Evolutionary conservation across 208 protist species (phyloP), one percentile per base, ranked within the genome.

Genomic region (Wallacemonas sp.): DNA sequence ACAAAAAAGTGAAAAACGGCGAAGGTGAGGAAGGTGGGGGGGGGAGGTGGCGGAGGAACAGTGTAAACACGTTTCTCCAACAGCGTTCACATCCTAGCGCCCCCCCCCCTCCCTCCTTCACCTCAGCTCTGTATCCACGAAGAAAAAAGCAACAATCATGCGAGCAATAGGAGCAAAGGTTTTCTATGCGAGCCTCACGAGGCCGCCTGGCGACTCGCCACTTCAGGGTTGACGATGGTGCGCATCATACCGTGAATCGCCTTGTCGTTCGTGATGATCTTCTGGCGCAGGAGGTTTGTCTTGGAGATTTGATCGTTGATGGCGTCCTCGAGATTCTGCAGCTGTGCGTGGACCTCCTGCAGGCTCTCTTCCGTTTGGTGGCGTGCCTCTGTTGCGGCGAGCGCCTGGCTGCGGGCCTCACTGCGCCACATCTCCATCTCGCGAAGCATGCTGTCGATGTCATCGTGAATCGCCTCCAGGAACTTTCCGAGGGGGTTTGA

Each of bases 401-500:
- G 61, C 9, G 82, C 81, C 70, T 96, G 90, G 34, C 54, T 92
- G 33, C 90, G 85, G 32, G 90, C 83, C 74, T 96, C 87, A 24
- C 80, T 86, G 33, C 90, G 83, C 90, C 90, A 96, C 87, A 90
- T 94, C 57, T 96, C 90, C 29, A 96, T 65, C 72, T 96, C 90
- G 3, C 90, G 78, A 12, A 74, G 70, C 90, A 96, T 96, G 57
- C 82, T 94, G 34, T 96, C 90, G 61, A 96, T 86, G 61, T 96
- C 90, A 48, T 96, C 88, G 72, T 94, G 83, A 26, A 93, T 94
- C 1, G 83, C 73, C 67, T 93, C 87, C 6, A 96, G 63, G 21
- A 96, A 86, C 74, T 91, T 92, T 12, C 90, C 90, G 16, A 96
- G 69, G 1, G 90, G 90, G 71, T 92, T 96, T 1, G 90, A 93